These are phyloP conservation scores for Alternaria hordeiaustralica DNA, from an alignment of 2,329 filamentous ascomycete species.

Conservation along the genomic window DNA sequence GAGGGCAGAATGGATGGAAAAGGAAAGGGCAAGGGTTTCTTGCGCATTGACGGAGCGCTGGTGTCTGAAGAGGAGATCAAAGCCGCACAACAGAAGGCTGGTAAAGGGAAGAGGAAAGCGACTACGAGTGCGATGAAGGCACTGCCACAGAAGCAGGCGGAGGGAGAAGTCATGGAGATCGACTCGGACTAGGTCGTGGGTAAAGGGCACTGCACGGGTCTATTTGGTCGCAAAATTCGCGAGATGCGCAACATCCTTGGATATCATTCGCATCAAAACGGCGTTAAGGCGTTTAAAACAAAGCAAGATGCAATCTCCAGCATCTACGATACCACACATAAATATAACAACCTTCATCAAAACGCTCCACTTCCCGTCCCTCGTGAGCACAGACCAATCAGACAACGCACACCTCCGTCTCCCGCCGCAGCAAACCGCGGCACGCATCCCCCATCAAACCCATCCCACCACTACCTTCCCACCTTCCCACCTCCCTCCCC, in stretches of 20 bases:
- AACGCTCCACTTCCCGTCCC: neutral
- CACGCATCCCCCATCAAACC: constrained; percentile 1
- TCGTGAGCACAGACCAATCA: constrained; percentile 17
- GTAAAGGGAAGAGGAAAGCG: constrained; percentile 19
- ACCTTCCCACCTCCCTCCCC: neutral
- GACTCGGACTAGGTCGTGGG: constrained; percentile 4
- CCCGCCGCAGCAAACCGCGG: constrained; percentile 27
- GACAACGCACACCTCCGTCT: constrained; percentile 24
- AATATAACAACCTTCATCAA: constrained; percentile 4
- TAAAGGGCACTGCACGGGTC: neutral
- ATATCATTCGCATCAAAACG: constrained; percentile 5
- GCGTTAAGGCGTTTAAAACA: constrained; percentile 12
- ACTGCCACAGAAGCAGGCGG: neutral
- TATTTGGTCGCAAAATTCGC: neutral
- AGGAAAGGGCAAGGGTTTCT: constrained; percentile 74
- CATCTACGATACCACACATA: constrained; percentile 14
- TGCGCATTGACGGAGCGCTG: constrained; percentile 90
- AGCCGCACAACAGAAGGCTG: constrained; percentile 10
- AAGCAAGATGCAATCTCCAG: constrained; percentile 5
- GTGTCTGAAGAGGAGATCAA: constrained; percentile 71
- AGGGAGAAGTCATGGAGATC: constrained; percentile 16
- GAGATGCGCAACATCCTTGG: neutral
- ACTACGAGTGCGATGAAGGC: constrained; percentile 7
- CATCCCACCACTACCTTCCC: neutral
- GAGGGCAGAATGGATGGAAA: constrained; percentile 72